Evolutionary conservation across 768 basidiomycete species (phyloP), one percentile per base, ranked within the genome.

Genomic region (Trametes sanguinea): DNA sequence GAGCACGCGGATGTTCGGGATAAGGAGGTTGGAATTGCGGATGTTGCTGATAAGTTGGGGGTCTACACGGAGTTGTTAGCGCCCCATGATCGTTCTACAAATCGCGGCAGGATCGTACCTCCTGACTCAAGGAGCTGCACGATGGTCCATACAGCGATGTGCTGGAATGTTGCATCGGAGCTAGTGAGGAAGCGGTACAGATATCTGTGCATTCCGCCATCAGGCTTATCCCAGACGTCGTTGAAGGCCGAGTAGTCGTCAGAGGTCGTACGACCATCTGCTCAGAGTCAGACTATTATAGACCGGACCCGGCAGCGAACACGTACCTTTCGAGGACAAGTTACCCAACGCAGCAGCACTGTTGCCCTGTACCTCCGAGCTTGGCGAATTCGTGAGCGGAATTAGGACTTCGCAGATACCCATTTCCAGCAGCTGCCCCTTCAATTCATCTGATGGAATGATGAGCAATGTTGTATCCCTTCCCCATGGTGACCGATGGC

Each of bases 131-230:
- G 81, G 22, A 99, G 78, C 72, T 99, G 97, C 29, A 98, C 95
- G 67, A 98, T 95, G 0, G 97, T 98, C 97, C 97, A 99, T 46
- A 99, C 95, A 37, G 97, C 97, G 65, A 98, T 99, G 72, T 99
- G 97, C 74, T 98, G 95, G 88, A 99, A 99, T 0, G 97, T 99
- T 13, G 93, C 89, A 71, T 99, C 97, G 6, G 90, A 80, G 71
- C 92, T 95, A 44, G 86, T 92, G 68, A 99, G 76, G 85, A 99
- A 99, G 47, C 93, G 85, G 72, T 93, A 89, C 46, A 99, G 81
- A 76, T 99, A 99, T 62, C 84, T 85, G 74, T 98, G 96, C 83
- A 99, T 89, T 45, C 97, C 97, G 17, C 95, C 97, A 59, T 97
- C 95, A 6, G 97, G 97, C 74, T 94, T 91, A 68, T 94, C 92